Percentiles rank a stretch among this genome's conserved stretches.
These are phyloP conservation scores for Colletotrichum endophyticum DNA, from an alignment of 2,329 filamentous ascomycete species.

Conservation along the genomic window DNA sequence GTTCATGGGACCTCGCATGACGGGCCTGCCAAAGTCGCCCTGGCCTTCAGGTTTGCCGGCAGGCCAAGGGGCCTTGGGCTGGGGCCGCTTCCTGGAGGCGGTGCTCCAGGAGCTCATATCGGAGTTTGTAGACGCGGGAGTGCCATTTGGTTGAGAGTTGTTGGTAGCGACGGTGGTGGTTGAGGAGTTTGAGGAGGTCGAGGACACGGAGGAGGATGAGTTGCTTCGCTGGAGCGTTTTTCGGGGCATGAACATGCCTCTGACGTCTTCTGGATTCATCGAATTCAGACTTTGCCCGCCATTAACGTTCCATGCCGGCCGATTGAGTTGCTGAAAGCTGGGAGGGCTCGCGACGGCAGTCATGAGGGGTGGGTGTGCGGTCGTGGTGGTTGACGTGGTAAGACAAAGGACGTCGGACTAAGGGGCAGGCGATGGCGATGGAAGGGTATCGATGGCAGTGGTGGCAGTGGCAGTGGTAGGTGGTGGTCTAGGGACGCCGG, in stretches of 20 bases:
- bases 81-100: slow-evolving; percentile 56
- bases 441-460: slow-evolving; percentile 25
- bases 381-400: slow-evolving; percentile 16
- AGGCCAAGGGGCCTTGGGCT: slow-evolving; percentile 56
- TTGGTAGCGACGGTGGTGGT: slow-evolving; percentile 68
- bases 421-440: slow-evolving; percentile 14
- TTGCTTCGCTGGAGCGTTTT: slow-evolving; percentile 87
- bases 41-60: slow-evolving; percentile 51
- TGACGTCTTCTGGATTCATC: slow-evolving; percentile 83
- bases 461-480: neutral
- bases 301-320: slow-evolving; percentile 71
- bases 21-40: slow-evolving; percentile 51
- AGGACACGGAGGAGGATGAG: slow-evolving; percentile 87
- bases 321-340: slow-evolving; percentile 66
- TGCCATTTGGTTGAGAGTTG: slow-evolving; percentile 67
- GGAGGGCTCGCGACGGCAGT: slow-evolving; percentile 72
- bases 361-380: slow-evolving; percentile 55
- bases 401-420: slow-evolving; percentile 15
- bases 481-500: neutral
- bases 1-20: slow-evolving; percentile 34
- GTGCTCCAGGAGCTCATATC: slow-evolving; percentile 57
- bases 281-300: slow-evolving; percentile 58
- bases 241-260: slow-evolving; percentile 88
- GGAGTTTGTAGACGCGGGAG: slow-evolving; percentile 48
- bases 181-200: slow-evolving; percentile 63